These are phyloP conservation scores for Penicillium goetzii DNA, from an alignment of 495 filamentous ascomycete species.

Conservation along the genomic window DNA sequence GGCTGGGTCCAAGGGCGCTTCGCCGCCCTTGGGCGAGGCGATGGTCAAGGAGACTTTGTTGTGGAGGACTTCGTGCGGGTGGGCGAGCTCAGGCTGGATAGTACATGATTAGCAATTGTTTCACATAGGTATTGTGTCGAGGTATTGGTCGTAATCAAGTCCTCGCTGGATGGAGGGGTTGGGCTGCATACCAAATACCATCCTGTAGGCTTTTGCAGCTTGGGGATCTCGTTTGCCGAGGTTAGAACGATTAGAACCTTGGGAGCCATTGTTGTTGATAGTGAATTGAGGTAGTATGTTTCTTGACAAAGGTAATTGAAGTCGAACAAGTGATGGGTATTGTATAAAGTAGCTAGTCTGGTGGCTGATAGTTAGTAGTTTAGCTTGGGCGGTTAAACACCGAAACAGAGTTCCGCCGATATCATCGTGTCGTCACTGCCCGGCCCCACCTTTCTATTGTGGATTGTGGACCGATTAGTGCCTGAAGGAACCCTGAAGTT, in stretches of 20 bases:
- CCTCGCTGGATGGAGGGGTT: background rate
- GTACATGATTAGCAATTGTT: background rate
- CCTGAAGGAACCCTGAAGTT: background rate
- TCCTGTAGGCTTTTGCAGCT: constrained; percentile 59
- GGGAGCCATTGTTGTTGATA: constrained; percentile 39
- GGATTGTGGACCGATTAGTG: background rate
- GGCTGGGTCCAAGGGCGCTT: constrained; percentile 65
- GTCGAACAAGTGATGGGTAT: background rate
- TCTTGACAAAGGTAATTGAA: background rate
- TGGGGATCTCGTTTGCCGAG: constrained; percentile 58
- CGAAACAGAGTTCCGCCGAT: background rate
- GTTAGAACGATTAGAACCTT: constrained; percentile 73
- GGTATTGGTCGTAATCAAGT: too few species aligned
- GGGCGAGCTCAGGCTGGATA: constrained; percentile 68
- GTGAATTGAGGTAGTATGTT: background rate
- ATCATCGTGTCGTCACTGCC: constrained; percentile 25
- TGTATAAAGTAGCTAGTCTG: too few species aligned
- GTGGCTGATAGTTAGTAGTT: too few species aligned
- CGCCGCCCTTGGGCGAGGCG: constrained; percentile 70
- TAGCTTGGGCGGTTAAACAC: too few species aligned
- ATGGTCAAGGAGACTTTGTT: constrained; percentile 59
- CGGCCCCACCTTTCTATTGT: constrained; percentile 5
- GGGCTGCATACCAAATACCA: constrained; percentile 62
- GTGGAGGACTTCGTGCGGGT: constrained; percentile 64
- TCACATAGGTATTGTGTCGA: background rate